phyloP scores from a whole-genome alignment of 176 grass and related monocot genomes.

The Otatea glauca region DNA sequence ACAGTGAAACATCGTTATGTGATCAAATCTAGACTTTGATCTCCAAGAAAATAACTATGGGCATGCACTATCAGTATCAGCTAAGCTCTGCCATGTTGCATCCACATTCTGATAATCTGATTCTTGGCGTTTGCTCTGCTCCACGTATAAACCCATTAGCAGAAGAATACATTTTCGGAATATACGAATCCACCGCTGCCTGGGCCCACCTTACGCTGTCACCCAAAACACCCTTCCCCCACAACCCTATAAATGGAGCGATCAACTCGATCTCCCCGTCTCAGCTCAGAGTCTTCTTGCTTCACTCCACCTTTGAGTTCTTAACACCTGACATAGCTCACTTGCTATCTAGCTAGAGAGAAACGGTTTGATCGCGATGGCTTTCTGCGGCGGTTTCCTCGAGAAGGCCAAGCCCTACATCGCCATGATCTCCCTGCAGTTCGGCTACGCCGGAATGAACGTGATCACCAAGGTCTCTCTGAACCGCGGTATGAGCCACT shows the following conservation, averaged over 20 bases:
- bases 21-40: too few species aligned
- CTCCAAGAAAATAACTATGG: too few species aligned
- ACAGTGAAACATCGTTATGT: too few species aligned
- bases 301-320: not conserved
- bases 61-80: not conserved
- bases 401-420: conserved; percentile 78
- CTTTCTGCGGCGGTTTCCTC: conserved; percentile 48
- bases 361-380: conserved; percentile 38
- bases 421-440: conserved; percentile 90
- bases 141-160: conserved; percentile 47
- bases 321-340: not conserved
- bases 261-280: not conserved
- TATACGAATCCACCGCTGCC: conserved; percentile 17
- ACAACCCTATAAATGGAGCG: conserved; percentile 31
- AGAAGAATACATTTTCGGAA: conserved; percentile 31
- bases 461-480: conserved; percentile 93
- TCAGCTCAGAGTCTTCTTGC: not conserved
- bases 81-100: not conserved
- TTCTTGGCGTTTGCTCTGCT: conserved; percentile 9
- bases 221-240: not conserved
- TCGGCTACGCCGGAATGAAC: conserved; percentile 96
- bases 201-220: conserved; percentile 40
- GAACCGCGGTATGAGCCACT: conserved; percentile 87
- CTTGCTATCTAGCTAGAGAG: not conserved
- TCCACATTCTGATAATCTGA: conserved; percentile 34